Evolutionary conservation across 2,329 filamentous ascomycete species (phyloP), one percentile per base, ranked within the genome.

Genomic region (Xylariaceae sp.): DNA sequence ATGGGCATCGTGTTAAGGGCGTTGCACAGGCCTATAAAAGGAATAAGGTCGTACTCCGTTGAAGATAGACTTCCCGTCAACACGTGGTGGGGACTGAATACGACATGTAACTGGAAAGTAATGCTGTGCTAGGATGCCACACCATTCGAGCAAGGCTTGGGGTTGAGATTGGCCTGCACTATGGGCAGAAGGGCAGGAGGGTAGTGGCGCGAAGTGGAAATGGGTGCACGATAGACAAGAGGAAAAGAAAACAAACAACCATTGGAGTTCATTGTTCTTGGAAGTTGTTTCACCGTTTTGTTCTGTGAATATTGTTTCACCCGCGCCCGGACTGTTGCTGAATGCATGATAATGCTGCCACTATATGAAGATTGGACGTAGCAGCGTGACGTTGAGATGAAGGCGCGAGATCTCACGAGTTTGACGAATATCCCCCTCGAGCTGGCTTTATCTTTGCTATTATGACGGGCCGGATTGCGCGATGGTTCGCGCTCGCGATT

Each of bases 401-500:
- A 56, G 58, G 51, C 13, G 35, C 57, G 1, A n/a, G 4, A 56
- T 47, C 35, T 53, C 23, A 58, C 39, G 23, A 52, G 13, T 30
- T 11, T 45, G 8, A 58, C 58, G 34, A 4, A n/a, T 18, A 48
- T 62, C 37, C 49, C 39, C 39, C 57, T n/a, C 23, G 13, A 53
- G 15, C 55, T 18, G 17, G 58, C 30, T 13, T 30, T 52, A 15
- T 50, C 53, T 42, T 54, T 49, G 56, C 18, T 35, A 62, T 55
- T 44, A 64, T 65, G 61, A 57, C 44, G 23, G 57, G 15, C 23
- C 53, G 51, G 37, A 56, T 57, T 23, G 48, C 39, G 52, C 57
- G 57, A 61, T 57, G 64, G 56, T 51, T 62, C 62, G 48, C 54
- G 48, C 23, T 60, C 3, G 56, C 66, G 5, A 61, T 65, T 53